Percentiles rank a stretch among this genome's conserved stretches.
phyloP scores from a whole-genome alignment of 2,329 filamentous ascomycete species.

The Talaromyces rugulosus region DNA sequence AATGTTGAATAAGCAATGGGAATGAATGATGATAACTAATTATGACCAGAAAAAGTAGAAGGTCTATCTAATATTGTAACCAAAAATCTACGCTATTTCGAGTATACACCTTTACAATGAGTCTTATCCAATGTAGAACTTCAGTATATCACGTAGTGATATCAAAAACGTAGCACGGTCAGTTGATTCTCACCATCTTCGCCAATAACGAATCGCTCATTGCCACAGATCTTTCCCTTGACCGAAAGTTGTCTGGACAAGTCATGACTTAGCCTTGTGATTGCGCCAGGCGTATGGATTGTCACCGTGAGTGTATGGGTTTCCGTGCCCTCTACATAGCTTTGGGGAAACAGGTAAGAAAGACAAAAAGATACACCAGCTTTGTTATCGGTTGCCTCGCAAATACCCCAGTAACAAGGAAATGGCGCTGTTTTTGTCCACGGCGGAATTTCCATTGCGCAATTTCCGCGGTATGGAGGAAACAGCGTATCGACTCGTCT shows the following conservation, averaged over 20 bases:
- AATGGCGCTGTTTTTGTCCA: slow-evolving; percentile 20
- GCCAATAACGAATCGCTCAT: slow-evolving; percentile 60
- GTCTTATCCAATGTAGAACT: background rate
- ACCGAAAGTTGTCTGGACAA: slow-evolving; percentile 49
- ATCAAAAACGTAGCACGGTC: slow-evolving; percentile 50
- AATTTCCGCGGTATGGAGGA: slow-evolving; percentile 43
- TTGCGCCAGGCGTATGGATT: slow-evolving; percentile 23
- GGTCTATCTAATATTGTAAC: background rate
- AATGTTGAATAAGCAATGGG: background rate
- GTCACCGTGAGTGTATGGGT: slow-evolving; percentile 19
- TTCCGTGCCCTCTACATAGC: slow-evolving; percentile 23
- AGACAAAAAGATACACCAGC: slow-evolving; percentile 33
- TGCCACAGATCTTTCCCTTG: slow-evolving; percentile 54
- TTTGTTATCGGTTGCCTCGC: slow-evolving; percentile 29
- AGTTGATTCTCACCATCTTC: slow-evolving; percentile 51
- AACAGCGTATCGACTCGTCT: slow-evolving; percentile 41
- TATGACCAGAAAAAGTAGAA: background rate
- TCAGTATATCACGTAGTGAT: background rate
- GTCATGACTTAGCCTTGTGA: slow-evolving; percentile 20
- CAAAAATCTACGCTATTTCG: background rate
- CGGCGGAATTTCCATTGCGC: slow-evolving; percentile 31
- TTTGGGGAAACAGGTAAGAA: slow-evolving; percentile 21
- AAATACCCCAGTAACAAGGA: slow-evolving; percentile 35
- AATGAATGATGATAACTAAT: background rate
- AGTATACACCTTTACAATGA: background rate